Percentiles rank a stretch among this genome's conserved stretches.
Evolutionary conservation across 2,329 filamentous ascomycete genomes (phyloP).

Genomic region (Myotisia sp.): DNA sequence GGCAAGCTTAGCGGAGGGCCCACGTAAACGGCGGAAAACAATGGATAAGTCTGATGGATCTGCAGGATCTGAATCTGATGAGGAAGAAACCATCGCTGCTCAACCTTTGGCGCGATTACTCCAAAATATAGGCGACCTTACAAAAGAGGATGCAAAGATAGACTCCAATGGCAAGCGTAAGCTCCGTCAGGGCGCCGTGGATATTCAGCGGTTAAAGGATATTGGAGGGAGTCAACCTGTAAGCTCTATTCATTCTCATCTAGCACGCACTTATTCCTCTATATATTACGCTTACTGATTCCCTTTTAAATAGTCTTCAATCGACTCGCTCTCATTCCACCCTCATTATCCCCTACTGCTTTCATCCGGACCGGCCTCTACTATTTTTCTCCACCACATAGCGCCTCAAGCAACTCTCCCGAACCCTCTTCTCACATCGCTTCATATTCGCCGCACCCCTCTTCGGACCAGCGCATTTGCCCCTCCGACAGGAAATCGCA

Average conservation of each 20-base stretch:
- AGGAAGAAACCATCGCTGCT: conserved; percentile 48
- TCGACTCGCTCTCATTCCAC: conserved; percentile 79
- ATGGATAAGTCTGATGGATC: conserved; percentile 24
- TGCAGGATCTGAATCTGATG: conserved; percentile 43
- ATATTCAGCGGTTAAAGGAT: conserved; percentile 80
- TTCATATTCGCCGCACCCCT: conserved; percentile 74
- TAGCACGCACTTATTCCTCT: neutral
- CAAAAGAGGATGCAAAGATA: conserved; percentile 34
- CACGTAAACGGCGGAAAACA: conserved; percentile 32
- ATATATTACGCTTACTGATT: conserved; percentile 8
- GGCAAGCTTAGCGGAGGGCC: conserved; percentile 36
- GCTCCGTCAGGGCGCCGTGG: conserved; percentile 71
- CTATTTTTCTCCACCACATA: conserved; percentile 80
- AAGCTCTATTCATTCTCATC: conserved; percentile 17
- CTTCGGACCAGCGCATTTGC: conserved; percentile 73
- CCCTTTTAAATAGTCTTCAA: conserved; percentile 40
- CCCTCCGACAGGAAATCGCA: conserved; percentile 54
- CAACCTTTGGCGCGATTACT: conserved; percentile 69
- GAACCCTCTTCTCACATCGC: conserved; percentile 78
- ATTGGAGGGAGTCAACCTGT: conserved; percentile 62
- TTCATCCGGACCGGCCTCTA: conserved; percentile 72
- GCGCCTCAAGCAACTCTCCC: conserved; percentile 61
- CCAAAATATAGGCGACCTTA: conserved; percentile 57
- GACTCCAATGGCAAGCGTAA: conserved; percentile 48
- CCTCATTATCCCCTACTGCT: conserved; percentile 76